phyloP scores from a whole-genome alignment of 495 filamentous ascomycete species.

The Parachaetomium inaequale region DNA sequence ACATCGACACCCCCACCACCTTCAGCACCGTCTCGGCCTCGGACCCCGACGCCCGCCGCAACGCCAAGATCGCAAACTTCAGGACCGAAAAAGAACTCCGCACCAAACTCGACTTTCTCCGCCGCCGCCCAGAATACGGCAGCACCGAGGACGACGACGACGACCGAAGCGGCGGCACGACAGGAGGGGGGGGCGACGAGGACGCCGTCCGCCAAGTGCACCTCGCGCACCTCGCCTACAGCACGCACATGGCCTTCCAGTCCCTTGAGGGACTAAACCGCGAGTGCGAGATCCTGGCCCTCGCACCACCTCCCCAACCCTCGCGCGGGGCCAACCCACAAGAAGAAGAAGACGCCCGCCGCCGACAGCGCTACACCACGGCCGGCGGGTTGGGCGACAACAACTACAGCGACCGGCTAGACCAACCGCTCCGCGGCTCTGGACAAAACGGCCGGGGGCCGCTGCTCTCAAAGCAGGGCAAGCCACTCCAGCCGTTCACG shows the following conservation, averaged over 20 bases:
- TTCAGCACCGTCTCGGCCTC: constrained; percentile 64
- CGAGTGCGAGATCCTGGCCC: constrained; percentile 75
- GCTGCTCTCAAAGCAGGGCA: constrained; percentile 74
- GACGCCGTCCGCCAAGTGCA: constrained; percentile 73
- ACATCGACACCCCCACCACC: constrained; percentile 58
- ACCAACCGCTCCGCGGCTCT: constrained; percentile 50
- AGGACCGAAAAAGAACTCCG: constrained; percentile 84
- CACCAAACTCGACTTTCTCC: constrained; percentile 63
- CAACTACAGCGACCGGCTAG: constrained; percentile 74
- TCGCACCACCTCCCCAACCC: constrained; percentile 50
- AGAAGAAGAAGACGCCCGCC: constrained; percentile 48
- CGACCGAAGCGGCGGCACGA: constrained; percentile 66
- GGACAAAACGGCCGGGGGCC: constrained; percentile 56
- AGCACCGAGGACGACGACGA: no score
- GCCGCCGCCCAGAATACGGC: constrained; percentile 41
- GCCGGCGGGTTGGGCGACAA: constrained; percentile 24
- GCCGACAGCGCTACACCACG: constrained; percentile 30
- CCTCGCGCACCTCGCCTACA: constrained; percentile 66
- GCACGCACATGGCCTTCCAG: constrained; percentile 77
- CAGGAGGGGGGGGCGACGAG: constrained; percentile 64
- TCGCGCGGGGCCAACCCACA: neutral
- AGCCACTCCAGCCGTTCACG: constrained; percentile 88
- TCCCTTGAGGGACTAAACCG: constrained; percentile 76
- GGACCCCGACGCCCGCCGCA: constrained; percentile 70
- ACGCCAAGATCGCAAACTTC: constrained; percentile 82